Base-by-base conservation (phyloP, 108 stramenopile genomes). In the Stephanodiscus minutulus region DNA sequence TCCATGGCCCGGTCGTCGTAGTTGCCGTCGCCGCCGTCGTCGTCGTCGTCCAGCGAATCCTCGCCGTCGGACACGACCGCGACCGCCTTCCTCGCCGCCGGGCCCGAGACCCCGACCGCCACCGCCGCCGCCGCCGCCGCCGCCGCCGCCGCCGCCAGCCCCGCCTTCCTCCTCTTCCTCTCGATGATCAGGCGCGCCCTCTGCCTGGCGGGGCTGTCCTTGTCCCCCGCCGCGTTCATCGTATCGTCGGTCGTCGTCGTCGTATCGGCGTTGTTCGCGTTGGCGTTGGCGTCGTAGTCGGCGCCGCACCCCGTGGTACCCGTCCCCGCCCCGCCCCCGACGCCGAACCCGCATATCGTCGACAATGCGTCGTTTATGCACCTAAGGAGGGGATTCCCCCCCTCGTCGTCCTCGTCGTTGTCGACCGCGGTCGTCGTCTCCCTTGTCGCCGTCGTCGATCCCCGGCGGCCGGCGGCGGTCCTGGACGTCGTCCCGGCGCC, bases 271-370 rank as follows among this genome's bases (percentile, higher is more conserved):
- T 57, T 47, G 28, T 27, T 18, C 36, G 41, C 8, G 24, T 31
- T 18, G 53, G 41, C 8, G 50, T 74, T 65, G 13, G 15, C 20
- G 28, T 64, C 39, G 39, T 35, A 39, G 46, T 49, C 65, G 20
- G 50, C 35, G 31, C 44, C 27, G 39, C 39, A 39, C 1, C n/a
- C n/a, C n/a, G n/a, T n/a, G n/a, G n/a, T n/a, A n/a, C n/a, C n/a
- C n/a, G n/a, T n/a, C n/a, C n/a, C n/a, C n/a, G n/a, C 3, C 1
- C 11, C 39, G 10, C 39, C 39, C 39, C 39, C 43, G 43, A 44
- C 15, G 25, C 59, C 61, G 25, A 70, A 72, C 12, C 77, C 70
- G 25, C 77, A 75, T 43, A 75, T 61, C 3, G 66, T 58, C 15
- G 60, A 66, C 11, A 75, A 18, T 37, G 61, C 66, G 33, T 56